A percentile compares a stretch with the other conserved stretches of the same genome.
phyloP scores from a whole-genome alignment of 306 rosid species.

The Aeschynomene evenia region DNA sequence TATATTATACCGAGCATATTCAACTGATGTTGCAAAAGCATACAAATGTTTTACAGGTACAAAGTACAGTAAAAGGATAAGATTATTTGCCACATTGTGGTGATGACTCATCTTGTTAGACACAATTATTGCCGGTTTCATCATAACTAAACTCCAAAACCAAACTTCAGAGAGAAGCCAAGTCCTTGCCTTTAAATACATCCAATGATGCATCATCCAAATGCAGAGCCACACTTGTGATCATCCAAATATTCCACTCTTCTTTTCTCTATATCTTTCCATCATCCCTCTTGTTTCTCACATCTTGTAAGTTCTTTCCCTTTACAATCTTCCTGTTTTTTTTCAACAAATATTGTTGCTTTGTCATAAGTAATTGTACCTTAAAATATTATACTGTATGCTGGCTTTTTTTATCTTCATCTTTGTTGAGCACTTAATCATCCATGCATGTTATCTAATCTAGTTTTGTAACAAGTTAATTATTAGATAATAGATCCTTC shows the following conservation, averaged over 20 bases:
- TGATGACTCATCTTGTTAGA: no score
- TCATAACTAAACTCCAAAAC: neutral
- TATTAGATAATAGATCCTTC: no score
- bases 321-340: neutral
- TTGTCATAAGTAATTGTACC: neutral
- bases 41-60: no score
- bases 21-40: no score
- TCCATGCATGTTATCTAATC: neutral
- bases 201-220: neutral
- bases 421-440: neutral
- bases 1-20: no score
- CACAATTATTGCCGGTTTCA: neutral
- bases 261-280: neutral
- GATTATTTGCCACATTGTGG: no score
- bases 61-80: no score
- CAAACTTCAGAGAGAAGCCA: neutral
- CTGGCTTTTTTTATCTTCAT: neutral
- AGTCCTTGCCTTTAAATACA: neutral
- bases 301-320: neutral
- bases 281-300: neutral
- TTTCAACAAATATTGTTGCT: neutral
- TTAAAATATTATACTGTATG: neutral
- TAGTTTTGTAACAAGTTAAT: neutral
- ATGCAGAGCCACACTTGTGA: neutral
- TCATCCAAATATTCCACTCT: neutral